Evolutionary conservation across 164 flowering plant species (phyloP).

Genomic region (Aristolochia fimbriata): DNA sequence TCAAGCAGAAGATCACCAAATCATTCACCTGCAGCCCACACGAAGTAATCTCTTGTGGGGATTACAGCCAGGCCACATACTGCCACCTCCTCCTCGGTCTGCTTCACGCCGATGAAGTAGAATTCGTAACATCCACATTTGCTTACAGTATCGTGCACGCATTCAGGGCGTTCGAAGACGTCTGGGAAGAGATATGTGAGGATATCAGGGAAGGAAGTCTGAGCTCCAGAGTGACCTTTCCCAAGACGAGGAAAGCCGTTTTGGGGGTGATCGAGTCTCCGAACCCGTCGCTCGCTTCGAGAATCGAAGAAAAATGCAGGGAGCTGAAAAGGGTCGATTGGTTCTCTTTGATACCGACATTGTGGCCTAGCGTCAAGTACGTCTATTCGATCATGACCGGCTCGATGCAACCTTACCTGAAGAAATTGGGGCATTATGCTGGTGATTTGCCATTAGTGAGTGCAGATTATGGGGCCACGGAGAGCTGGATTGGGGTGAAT

Average conservation of each 20-base stretch:
- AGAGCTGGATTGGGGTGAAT: constrained; percentile 91
- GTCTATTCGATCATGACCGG: constrained; percentile 84
- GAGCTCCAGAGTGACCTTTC: constrained; percentile 37
- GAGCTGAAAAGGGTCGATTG: constrained; percentile 33
- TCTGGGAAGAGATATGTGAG: constrained; percentile 51
- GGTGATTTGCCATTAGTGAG: constrained; percentile 62
- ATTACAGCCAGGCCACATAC: constrained; percentile 66
- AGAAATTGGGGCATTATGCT: constrained; percentile 66
- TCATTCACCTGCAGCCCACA: constrained; percentile 80
- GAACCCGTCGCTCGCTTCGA: constrained; percentile 36
- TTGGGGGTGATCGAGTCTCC: constrained; percentile 25
- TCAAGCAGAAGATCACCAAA: constrained; percentile 54
- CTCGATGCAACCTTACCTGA: constrained; percentile 67
- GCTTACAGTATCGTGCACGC: constrained; percentile 72
- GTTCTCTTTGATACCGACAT: constrained; percentile 45
- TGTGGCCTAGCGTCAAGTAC: constrained; percentile 83
- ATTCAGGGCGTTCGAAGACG: constrained; percentile 46
- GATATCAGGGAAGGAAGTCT: constrained; percentile 58
- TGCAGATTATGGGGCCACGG: constrained; percentile 91
- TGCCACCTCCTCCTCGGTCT: constrained; percentile 88
- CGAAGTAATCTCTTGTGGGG: constrained; percentile 63
- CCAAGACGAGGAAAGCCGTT: constrained; percentile 39
- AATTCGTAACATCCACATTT: constrained; percentile 78
- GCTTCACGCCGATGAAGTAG: constrained; percentile 37
- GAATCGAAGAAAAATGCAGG: constrained; percentile 33